These are phyloP conservation scores for Wallacemonas sp. DNA, from an alignment of 208 protist species.

Conservation along the genomic window DNA sequence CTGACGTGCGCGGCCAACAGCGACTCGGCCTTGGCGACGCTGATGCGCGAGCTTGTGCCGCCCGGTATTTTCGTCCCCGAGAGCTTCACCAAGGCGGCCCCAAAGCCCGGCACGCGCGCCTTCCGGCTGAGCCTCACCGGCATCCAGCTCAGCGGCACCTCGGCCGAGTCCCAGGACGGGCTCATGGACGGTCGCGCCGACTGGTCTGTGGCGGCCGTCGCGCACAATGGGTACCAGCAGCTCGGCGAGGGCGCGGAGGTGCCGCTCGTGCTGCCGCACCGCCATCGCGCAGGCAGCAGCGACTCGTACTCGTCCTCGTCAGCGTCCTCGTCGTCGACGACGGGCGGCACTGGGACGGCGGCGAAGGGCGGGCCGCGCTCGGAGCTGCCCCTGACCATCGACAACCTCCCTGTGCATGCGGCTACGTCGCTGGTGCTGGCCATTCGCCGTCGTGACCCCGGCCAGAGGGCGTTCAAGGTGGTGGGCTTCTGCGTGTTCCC, in stretches of 20 bases:
- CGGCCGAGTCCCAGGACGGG: conserved; percentile 37
- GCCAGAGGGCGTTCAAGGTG: conserved; percentile 45
- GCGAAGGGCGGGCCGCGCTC: conserved; percentile 29
- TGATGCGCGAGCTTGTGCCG: conserved; percentile 77
- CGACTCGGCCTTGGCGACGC: conserved; percentile 38
- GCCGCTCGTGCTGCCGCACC: conserved; percentile 36
- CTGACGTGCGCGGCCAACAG: conserved; percentile 37
- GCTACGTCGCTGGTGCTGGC: conserved; percentile 84
- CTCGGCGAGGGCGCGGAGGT: conserved; percentile 78
- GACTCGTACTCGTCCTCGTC: conserved; percentile 13
- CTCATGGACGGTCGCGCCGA: conserved; percentile 49
- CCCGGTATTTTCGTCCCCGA: conserved; percentile 77
- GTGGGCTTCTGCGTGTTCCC: conserved; percentile 88
- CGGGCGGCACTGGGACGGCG: not conserved
- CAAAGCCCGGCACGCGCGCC: conserved; percentile 33
- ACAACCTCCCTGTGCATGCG: conserved; percentile 77
- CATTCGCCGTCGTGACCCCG: conserved; percentile 58
- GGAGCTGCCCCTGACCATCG: conserved; percentile 65
- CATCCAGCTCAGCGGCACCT: conserved; percentile 55
- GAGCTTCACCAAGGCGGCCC: conserved; percentile 65
- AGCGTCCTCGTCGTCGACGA: conserved; percentile 23
- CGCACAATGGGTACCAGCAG: conserved; percentile 89
- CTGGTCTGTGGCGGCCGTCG: conserved; percentile 83
- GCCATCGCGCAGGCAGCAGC: conserved; percentile 8
- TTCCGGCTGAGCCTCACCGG: conserved; percentile 65